A percentile compares a stretch with the other conserved stretches of the same genome.
phyloP scores from a whole-genome alignment of 805 yeast species.

The Yamadazyma takamatsuzukensis region DNA sequence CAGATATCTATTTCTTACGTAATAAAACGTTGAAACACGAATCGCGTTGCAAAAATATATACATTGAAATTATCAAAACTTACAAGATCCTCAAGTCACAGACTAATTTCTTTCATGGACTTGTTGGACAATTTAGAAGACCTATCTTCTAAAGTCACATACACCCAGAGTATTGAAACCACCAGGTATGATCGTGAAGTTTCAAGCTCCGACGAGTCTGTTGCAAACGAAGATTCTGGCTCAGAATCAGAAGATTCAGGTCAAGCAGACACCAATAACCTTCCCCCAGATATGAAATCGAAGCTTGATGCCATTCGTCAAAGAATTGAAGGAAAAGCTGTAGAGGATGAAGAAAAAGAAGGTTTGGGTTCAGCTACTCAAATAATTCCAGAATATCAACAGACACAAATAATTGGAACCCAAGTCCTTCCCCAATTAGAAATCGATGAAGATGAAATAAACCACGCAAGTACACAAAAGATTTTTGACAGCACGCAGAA shows the following conservation, averaged over 20 bases:
- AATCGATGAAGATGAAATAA: slow-evolving; percentile 15
- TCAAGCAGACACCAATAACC: too few species aligned
- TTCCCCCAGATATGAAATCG: too few species aligned
- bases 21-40: too few species aligned
- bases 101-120: too few species aligned
- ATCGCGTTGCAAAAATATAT: too few species aligned
- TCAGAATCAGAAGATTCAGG: too few species aligned
- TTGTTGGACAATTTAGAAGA: slow-evolving; percentile 20
- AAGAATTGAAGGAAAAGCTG: too few species aligned
- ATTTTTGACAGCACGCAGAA: slow-evolving; percentile 5
- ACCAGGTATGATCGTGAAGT: background rate
- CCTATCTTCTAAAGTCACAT: background rate
- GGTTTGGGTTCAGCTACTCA: background rate
- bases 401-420: slow-evolving; percentile 4
- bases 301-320: too few species aligned
- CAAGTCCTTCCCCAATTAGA: slow-evolving; percentile 33
- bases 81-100: too few species aligned
- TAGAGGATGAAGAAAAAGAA: slow-evolving; percentile 13
- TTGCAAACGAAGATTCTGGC: too few species aligned
- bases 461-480: background rate
- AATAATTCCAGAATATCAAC: background rate
- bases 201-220: slow-evolving; percentile 6
- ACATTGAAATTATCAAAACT: too few species aligned
- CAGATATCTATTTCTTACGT: too few species aligned
- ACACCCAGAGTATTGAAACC: slow-evolving; percentile 1